Evolutionary conservation across 2,329 filamentous ascomycete species (phyloP).

Genomic region (Remersonia thermophila): DNA sequence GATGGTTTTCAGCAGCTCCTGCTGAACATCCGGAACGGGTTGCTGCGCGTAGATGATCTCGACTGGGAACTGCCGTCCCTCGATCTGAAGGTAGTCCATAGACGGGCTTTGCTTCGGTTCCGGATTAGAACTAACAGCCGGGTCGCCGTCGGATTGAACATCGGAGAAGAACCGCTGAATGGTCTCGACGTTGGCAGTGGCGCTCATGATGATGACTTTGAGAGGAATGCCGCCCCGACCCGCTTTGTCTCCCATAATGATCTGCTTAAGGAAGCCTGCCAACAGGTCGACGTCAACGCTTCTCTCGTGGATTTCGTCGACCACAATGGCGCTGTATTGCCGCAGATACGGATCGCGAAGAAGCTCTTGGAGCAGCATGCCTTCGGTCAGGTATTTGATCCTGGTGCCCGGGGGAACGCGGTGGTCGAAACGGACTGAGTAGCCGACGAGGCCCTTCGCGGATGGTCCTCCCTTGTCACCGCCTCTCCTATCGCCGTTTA

Average conservation of each 20-base stretch:
- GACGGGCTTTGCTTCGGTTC: conserved; percentile 10
- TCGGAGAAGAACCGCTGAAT: conserved; percentile 62
- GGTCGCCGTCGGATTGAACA: neutral
- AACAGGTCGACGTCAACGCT: conserved; percentile 90
- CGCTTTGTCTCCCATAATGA: conserved; percentile 50
- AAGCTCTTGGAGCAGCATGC: conserved; percentile 91
- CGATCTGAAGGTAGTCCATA: conserved; percentile 49
- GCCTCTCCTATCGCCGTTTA: conserved; percentile 18
- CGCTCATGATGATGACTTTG: conserved; percentile 94
- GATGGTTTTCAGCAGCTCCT: conserved; percentile 67
- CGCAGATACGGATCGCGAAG: conserved; percentile 69
- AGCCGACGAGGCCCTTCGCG: conserved; percentile 59
- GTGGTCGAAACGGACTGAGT: conserved; percentile 90
- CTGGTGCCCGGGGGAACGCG: conserved; percentile 67
- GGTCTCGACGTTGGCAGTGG: conserved; percentile 76
- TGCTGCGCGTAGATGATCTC: conserved; percentile 61
- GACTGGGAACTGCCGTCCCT: conserved; percentile 81
- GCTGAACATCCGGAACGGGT: conserved; percentile 69
- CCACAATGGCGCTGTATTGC: conserved; percentile 79
- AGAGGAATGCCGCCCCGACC: conserved; percentile 61
- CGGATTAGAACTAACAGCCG: neutral
- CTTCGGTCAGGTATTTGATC: conserved; percentile 92
- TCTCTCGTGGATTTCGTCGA: conserved; percentile 95
- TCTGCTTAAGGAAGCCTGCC: conserved; percentile 73
- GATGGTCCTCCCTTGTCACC: conserved; percentile 19